Percentiles rank a stretch among this genome's conserved stretches.
Conservation (phyloP, 1,284 basidiomycete species). For the Heterobasidion occidentale region DNA sequence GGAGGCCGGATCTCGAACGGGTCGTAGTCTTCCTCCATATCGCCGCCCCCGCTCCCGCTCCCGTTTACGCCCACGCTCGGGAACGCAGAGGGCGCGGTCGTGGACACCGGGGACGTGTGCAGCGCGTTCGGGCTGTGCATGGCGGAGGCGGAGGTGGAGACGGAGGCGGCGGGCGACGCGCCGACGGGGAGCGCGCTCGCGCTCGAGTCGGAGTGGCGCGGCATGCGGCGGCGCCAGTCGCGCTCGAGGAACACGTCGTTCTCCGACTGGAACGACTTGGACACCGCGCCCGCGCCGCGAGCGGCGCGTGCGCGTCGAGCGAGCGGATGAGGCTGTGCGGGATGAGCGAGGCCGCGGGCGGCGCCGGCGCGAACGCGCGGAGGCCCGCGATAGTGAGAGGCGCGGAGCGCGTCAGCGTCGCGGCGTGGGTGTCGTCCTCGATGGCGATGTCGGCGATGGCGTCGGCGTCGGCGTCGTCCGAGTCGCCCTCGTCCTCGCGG, state of each 20-base stretch:
- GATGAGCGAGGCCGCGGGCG: slow-evolving; percentile 36
- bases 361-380: background rate
- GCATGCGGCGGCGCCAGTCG: slow-evolving; percentile 32
- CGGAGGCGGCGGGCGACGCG: background rate
- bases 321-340: slow-evolving; percentile 51
- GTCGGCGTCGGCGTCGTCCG: slow-evolving; percentile 6
- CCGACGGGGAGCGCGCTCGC: background rate
- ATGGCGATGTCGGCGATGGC: too few relatives aligned
- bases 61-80: slow-evolving; percentile 12
- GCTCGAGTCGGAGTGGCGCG: slow-evolving; percentile 8
- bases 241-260: slow-evolving; percentile 43
- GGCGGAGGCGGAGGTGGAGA: background rate
- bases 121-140: background rate
- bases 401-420: background rate
- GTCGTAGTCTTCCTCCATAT: slow-evolving; percentile 24
- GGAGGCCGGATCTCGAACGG: slow-evolving; percentile 37
- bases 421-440: background rate
- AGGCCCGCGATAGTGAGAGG: background rate
- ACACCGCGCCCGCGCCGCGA: slow-evolving; percentile 19
- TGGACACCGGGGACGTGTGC: background rate
- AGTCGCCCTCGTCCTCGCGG: slow-evolving; percentile 16
- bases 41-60: slow-evolving; percentile 23
- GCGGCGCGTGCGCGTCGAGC: slow-evolving; percentile 30
- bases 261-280: slow-evolving; percentile 50
- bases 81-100: slow-evolving; percentile 7